These are phyloP conservation scores for Talaromyces sp. DNA, from an alignment of 2,329 filamentous ascomycete genomes.

Conservation along the genomic window DNA sequence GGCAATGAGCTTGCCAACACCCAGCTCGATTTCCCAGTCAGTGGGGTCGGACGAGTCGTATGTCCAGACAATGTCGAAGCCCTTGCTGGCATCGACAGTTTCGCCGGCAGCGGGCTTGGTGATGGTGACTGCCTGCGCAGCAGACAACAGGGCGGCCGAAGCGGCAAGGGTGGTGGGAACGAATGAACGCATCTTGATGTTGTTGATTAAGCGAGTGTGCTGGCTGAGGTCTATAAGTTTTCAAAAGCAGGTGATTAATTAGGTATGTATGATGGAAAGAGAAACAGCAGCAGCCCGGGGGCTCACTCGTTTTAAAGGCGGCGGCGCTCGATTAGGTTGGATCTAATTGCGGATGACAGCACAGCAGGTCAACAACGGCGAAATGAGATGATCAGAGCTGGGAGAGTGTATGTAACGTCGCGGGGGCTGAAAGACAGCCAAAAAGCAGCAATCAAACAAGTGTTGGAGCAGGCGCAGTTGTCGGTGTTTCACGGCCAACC, in stretches of 20 bases:
- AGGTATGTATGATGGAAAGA: background rate
- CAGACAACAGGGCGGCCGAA: slow-evolving; percentile 9
- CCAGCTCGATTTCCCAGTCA: slow-evolving; percentile 12
- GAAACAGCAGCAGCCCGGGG: background rate
- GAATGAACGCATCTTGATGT: slow-evolving; percentile 6
- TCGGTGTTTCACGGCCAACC: background rate
- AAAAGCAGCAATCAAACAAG: too few species aligned
- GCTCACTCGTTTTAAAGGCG: background rate
- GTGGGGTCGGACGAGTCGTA: slow-evolving; percentile 10
- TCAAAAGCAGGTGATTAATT: background rate
- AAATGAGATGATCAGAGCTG: background rate
- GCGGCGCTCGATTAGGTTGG: background rate
- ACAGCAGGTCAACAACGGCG: background rate
- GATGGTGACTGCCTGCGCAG: slow-evolving; percentile 10
- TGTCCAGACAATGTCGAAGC: slow-evolving; percentile 11
- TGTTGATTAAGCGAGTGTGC: background rate
- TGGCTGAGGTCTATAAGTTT: background rate
- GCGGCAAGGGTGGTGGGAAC: slow-evolving; percentile 8
- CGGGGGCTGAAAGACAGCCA: background rate
- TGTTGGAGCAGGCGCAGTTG: background rate
- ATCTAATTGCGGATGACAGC: background rate
- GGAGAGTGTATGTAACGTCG: background rate
- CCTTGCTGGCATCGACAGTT: slow-evolving; percentile 7
- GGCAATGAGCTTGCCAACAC: slow-evolving; percentile 5
- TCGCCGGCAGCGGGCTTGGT: slow-evolving; percentile 5